Evolutionary conservation across 2,329 filamentous ascomycete genomes (phyloP).

Genomic region (Sclerotinia spermophila): DNA sequence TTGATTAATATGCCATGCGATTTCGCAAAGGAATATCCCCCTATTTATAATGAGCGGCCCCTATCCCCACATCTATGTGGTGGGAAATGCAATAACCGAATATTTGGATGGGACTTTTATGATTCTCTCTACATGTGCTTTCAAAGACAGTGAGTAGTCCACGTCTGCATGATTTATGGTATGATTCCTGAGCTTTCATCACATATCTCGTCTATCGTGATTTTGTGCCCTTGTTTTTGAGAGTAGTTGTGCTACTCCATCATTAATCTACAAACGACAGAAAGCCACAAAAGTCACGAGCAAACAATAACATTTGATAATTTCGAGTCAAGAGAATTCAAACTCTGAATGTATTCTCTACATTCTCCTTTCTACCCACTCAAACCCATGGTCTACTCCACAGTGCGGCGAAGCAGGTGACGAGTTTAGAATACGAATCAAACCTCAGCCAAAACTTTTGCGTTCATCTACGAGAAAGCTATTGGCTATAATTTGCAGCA

Average conservation of each 20-base stretch:
- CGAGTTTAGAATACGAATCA: constrained; percentile 11
- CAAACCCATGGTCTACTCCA: constrained; percentile 1
- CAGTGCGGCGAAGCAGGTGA: not conserved
- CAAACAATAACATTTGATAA: not conserved
- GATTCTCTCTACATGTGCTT: not conserved
- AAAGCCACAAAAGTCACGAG: not conserved
- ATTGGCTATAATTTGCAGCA: not conserved
- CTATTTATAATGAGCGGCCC: not conserved
- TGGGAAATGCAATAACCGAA: not conserved
- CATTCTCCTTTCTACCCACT: not conserved
- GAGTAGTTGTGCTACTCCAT: not conserved
- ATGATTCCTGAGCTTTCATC: not conserved
- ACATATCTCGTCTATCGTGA: not conserved
- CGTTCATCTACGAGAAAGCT: not conserved
- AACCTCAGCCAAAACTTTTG: not conserved
- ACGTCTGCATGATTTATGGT: not conserved
- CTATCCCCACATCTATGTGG: not conserved
- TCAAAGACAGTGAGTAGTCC: constrained; percentile 4
- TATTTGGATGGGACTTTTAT: not conserved
- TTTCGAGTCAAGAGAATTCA: not conserved
- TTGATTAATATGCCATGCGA: not conserved
- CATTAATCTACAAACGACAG: not conserved
- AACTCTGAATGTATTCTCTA: not conserved
- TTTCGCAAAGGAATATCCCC: not conserved
- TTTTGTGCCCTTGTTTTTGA: not conserved